Percentiles rank a stretch among this genome's conserved stretches.
Evolutionary conservation across 805 yeast genomes (phyloP).

Genomic region (Candida ficus): DNA sequence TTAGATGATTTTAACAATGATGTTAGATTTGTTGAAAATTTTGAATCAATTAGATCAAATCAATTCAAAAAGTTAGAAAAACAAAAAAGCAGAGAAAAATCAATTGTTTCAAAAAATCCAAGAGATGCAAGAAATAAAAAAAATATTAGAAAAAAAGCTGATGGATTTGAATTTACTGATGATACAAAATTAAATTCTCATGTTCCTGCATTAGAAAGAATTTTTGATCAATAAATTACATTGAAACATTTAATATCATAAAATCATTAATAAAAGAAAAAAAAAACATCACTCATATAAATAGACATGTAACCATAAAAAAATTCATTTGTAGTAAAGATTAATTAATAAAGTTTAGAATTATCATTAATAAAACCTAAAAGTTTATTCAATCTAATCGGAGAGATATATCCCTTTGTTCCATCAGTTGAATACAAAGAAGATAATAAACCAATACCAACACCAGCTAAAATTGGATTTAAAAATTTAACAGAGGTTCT

Average conservation of each 20-base stretch:
- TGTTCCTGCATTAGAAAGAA: not conserved
- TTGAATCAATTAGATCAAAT: not conserved
- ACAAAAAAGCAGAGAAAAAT: not conserved
- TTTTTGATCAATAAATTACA: no score
- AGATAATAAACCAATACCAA: conserved; percentile 5
- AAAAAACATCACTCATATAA: no score
- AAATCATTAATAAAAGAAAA: not conserved
- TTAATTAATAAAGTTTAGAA: no score
- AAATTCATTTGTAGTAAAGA: no score
- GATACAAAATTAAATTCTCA: not conserved
- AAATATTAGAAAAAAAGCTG: not conserved
- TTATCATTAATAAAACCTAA: not conserved
- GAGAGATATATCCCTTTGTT: conserved; percentile 1
- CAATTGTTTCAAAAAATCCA: not conserved
- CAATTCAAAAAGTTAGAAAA: not conserved
- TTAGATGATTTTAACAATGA: conserved; percentile 12
- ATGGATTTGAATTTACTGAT: conserved; percentile 3
- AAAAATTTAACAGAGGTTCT: not conserved
- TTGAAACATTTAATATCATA: no score
- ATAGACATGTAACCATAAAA: no score
- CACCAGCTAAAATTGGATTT: conserved; percentile 3
- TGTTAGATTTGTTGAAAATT: not conserved
- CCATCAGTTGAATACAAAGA: not conserved
- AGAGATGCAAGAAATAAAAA: not conserved
- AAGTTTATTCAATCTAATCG: conserved; percentile 2